Percentiles rank a stretch among this genome's conserved stretches.
Evolutionary conservation across 768 basidiomycete species (phyloP).

Genomic region (Russula virescens): DNA sequence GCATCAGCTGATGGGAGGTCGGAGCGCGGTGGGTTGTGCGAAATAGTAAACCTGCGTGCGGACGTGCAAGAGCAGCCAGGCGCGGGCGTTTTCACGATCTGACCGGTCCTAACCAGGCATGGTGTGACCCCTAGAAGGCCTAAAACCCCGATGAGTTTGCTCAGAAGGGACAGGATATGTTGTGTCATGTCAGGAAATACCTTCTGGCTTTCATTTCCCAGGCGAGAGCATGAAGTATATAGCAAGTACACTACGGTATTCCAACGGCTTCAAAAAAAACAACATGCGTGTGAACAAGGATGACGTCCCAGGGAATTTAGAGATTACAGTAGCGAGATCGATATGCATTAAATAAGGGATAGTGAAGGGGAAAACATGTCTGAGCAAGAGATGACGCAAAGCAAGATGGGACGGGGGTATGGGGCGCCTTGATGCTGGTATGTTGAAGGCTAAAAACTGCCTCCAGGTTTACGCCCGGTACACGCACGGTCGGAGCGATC

Average conservation of each 20-base stretch:
- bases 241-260: conserved; percentile 17
- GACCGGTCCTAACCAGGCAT: no score
- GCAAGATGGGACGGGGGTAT: not conserved
- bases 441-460: not conserved
- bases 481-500: conserved; percentile 11
- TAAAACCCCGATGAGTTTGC: not conserved
- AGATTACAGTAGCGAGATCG: conserved; percentile 11
- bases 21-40: not conserved
- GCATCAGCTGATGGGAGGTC: not conserved
- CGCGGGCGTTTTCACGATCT: not conserved
- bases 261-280: conserved; percentile 1
- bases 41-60: not conserved
- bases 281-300: not conserved
- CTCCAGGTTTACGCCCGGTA: conserved; percentile 18
- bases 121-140: not conserved
- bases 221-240: not conserved
- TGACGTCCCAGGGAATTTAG: conserved; percentile 2
- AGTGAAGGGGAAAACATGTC: conserved; percentile 3
- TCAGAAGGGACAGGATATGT: no score
- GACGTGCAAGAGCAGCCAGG: not conserved
- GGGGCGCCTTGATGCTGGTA: conserved; percentile 1
- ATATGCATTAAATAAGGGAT: conserved; percentile 16
- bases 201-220: no score
- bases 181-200: no score
- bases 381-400: conserved; percentile 14